Evolutionary conservation across 371 early-diverging fungal species (phyloP), one percentile per base, ranked within the genome.

Genomic region (Blakeslea trispora): DNA sequence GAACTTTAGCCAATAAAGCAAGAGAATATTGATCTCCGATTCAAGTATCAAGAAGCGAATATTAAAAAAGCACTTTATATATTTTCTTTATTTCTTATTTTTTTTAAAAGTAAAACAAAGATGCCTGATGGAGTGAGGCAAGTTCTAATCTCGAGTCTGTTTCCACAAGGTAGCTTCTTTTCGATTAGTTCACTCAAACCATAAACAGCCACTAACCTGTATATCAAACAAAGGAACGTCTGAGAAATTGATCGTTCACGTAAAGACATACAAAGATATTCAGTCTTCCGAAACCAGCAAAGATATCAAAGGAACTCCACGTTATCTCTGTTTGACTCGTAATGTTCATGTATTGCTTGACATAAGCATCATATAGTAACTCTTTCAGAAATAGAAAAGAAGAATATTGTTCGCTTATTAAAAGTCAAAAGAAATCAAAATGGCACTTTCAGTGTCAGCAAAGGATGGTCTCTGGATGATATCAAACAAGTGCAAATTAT

Each of bases 381-480:
- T n/a, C n/a, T n/a, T n/a, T n/a, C n/a, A n/a, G 22, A 5, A 24
- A 28, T 50, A 76, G 79, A 71, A 59, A 74, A 74, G 61, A 77
- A 74, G 28, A 79, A 72, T 53, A 73, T 73, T 50, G 67, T 76
- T 14, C 79, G 81, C 11, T 63, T 84, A 17, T 74, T 80, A 50
- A 84, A 84, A 52, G 77, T 77, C 17, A 84, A 81, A 46, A 73
- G 81, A 63, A 80, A 69, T 31, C 79, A 81, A 35, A 77, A 71
- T 11, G 80, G 81, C 1, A 76, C 79, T 10, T 84, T 80, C 47
- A 76, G 80, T 42, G 73, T 80, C 23, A 79, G 77, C 47, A 84
- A 79, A 59, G 69, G 75, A 3, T 84, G 85, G 85, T 61, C 73
- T 45, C 56, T 84, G 32, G 85, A 84, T 34, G 85, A 84, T 54